These are phyloP conservation scores for Kockiozyma suomiensis DNA, from an alignment of 805 yeast genomes.

Conservation along the genomic window DNA sequence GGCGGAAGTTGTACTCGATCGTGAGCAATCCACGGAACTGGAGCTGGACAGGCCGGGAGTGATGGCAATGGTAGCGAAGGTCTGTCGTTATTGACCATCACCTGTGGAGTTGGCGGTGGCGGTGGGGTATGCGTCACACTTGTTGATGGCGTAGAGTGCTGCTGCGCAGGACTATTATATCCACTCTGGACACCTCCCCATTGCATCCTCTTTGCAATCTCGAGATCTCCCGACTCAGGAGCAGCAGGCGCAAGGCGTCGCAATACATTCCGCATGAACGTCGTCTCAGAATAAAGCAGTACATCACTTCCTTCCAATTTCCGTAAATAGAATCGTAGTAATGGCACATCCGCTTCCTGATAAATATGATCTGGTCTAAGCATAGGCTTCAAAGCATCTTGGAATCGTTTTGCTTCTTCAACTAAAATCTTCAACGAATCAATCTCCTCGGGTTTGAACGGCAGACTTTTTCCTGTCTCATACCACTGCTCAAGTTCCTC, in stretches of 20 bases:
- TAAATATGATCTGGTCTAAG: neutral
- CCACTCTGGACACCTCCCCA: too few relatives aligned
- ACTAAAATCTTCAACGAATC: conserved; percentile 35
- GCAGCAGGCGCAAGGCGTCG: neutral
- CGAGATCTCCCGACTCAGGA: neutral
- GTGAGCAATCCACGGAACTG: neutral
- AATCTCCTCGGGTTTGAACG: conserved; percentile 44
- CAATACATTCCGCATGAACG: neutral
- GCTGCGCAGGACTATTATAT: too few relatives aligned
- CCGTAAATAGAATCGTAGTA: conserved; percentile 49
- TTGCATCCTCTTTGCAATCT: neutral
- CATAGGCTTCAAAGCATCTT: neutral
- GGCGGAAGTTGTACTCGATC: neutral
- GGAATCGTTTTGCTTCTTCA: neutral
- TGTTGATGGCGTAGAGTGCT: too few relatives aligned
- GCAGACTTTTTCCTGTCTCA: conserved; percentile 40
- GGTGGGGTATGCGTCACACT: neutral
- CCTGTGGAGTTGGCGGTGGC: neutral
- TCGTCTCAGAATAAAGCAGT: conserved; percentile 28
- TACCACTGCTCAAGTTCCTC: conserved; percentile 42
- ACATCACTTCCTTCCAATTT: conserved; percentile 53
- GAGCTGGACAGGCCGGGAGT: neutral
- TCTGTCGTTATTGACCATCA: neutral
- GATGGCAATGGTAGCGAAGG: neutral
- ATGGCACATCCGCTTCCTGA: conserved; percentile 27